Evolutionary conservation across 75 land plant genomes (phyloP).

Genomic region (Sequoia sempervirens): DNA sequence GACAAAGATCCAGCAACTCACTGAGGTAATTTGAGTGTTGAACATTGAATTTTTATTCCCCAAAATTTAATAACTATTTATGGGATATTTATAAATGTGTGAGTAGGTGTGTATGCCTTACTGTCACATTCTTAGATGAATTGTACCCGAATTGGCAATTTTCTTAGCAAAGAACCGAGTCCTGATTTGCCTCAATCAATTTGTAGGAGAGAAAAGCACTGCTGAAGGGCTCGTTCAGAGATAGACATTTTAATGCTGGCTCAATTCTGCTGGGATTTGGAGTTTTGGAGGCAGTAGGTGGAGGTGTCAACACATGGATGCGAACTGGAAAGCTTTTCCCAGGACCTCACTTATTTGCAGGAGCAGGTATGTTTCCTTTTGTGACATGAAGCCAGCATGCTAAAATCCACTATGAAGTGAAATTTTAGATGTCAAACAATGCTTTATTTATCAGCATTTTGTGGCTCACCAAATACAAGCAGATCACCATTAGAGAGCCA

Average conservation of each 20-base stretch:
- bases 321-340: conserved; percentile 97
- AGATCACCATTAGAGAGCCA: not conserved
- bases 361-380: conserved; percentile 62
- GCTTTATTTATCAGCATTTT: not conserved
- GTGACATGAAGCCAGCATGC: not conserved
- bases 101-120: not conserved
- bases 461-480: not conserved
- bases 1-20: conserved; percentile 71
- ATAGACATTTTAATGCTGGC: conserved; percentile 94
- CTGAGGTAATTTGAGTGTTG: conserved; percentile 56
- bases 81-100: not conserved
- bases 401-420: not conserved
- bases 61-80: not conserved
- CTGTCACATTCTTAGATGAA: not conserved
- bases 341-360: conserved; percentile 96
- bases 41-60: not conserved
- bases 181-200: not conserved
- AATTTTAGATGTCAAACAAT: not conserved
- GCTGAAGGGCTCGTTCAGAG: conserved; percentile 84
- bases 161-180: not conserved
- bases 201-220: conserved; percentile 83
- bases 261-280: conserved; percentile 89
- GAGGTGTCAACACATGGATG: conserved; percentile 82
- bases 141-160: not conserved
- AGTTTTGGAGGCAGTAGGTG: conserved; percentile 73